Evolutionary conservation across 2,329 filamentous ascomycete species (phyloP), one percentile per base, ranked within the genome.

Genomic region (Scedosporium dehoogii): DNA sequence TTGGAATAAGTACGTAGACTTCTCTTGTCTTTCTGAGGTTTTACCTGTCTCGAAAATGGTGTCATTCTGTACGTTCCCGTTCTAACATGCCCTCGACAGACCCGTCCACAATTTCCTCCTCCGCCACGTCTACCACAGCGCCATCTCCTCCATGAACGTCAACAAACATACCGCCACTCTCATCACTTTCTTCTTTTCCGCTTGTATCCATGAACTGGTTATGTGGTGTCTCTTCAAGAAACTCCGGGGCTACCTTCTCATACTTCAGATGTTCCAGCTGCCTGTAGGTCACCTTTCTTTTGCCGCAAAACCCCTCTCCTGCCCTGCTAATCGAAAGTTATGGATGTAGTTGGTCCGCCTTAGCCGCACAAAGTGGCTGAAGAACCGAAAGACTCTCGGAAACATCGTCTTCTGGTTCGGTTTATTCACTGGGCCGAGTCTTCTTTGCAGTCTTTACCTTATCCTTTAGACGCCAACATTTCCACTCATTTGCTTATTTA

Each of bases 181-280:
- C 60, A 85, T 90, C 55, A 92, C 89, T 0, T 92, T 92, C 70
- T 79, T 91, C 66, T 75, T 92, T 18, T 87, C 83, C 6, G 87
- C 88, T 0, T 81, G 86, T 65, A 80, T 90, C 21, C 88, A 92
- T 69, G 89, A 92, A 72, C 75, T 92, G 56, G 81, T 91, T 69
- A 92, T 92, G 89, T 88, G 87, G 78, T 89, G 89, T 67, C 78
- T 92, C 41, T 92, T 92, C 72, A 88, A 87, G 72, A 91, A 91
- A 73, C 78, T 92, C 9, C 78, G 89, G 46, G 89, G 89, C 0
- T 92, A 92, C 68, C 73, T 92, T 56, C 81, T 92, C 23, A 75
- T 85, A n/a, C 73, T 89, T 68, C 89, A 92, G 71, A 85, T 93
- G 82, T 80, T 80, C 65, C 89, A 93, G 73, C 72, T 92, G 55